Base-by-base conservation (phyloP, 345 rosid genomes). In the Hibiscus tridactylites region DNA sequence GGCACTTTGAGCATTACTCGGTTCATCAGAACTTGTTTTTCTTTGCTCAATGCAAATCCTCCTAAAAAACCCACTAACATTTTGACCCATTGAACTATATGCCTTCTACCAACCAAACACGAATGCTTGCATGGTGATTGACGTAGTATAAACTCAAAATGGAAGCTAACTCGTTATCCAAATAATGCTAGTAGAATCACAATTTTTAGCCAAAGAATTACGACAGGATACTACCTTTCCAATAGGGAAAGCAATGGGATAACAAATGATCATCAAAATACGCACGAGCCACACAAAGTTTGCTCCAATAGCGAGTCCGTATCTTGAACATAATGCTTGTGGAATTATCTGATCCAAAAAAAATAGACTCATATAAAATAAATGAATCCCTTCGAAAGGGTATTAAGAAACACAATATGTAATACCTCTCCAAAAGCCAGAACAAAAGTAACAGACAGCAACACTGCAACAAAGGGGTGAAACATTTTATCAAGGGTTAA, bases 371-470 rank as follows among this genome's bases (percentile, higher is more conserved):
- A 61, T 2, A 60, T n/a, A 65, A 65, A 70, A 71, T 13, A 58
- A 61, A 50, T 16, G 7, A 50, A 50, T 15, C 56, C 56, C 56
- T 37, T 66, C 7, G 3, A 26, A 10, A 66, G 21, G 21, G 35
- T 71, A 29, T 44, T 67, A 24, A 33, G 8, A 39, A n/a, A 65
- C 26, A n/a, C 26, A 68, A 50, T 52, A 39, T 24, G 74, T 37
- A 17, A 70, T 71, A 90, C 96, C 93, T 90, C 96, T 13, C 93
- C 93, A 82, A 88, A 88, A 73, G 84, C 85, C 49, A 90, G 88
- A 81, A 90, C 93, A 80, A 88, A 88, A 75, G 96, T 88, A 44
- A 90, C 93, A 11, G 93, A 88, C 47, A 90, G 89, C 67, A 90
- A 76, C 72, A 90, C 88, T 71, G 96, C 96, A 47, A 90, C 90